phyloP scores from a whole-genome alignment of 306 rosid genomes.

The Echinosophora koreensis region DNA sequence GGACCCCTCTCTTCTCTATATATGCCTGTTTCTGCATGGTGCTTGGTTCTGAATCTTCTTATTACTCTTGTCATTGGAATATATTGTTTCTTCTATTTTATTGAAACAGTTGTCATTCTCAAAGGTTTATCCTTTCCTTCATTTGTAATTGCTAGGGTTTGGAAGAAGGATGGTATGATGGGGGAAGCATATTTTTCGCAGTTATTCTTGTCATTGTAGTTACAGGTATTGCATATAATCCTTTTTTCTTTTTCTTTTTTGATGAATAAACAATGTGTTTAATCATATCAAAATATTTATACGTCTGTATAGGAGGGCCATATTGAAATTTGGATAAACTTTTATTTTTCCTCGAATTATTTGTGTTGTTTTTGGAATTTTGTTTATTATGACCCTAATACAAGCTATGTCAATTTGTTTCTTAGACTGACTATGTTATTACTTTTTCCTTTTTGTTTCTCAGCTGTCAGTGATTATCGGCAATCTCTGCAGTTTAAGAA shows the following conservation, averaged over 20 bases:
- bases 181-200: slow-evolving; percentile 93
- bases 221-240: slow-evolving; percentile 68
- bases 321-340: slow-evolving; percentile 24
- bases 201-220: slow-evolving; percentile 88
- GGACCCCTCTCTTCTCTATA: slow-evolving; percentile 10
- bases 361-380: slow-evolving; percentile 10
- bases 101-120: slow-evolving; percentile 6
- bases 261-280: slow-evolving; percentile 8
- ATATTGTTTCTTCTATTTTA: slow-evolving; percentile 21
- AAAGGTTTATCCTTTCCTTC: slow-evolving; percentile 33
- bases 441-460: slow-evolving; percentile 39
- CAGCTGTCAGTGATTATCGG: slow-evolving; percentile 94
- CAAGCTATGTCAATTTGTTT: slow-evolving; percentile 31
- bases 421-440: slow-evolving; percentile 41
- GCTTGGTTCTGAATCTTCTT: slow-evolving; percentile 36
- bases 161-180: slow-evolving; percentile 93
- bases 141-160: slow-evolving; percentile 66
- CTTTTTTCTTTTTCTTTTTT: background rate
- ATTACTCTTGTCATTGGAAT: slow-evolving; percentile 38
- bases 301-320: background rate
- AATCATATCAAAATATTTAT: slow-evolving; percentile 26
- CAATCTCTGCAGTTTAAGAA: slow-evolving; percentile 96
- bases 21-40: slow-evolving; percentile 24
- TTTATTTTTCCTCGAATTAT: slow-evolving; percentile 18
- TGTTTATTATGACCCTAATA: slow-evolving; percentile 30